Percentiles rank a stretch among this genome's conserved stretches.
phyloP scores from a whole-genome alignment of 345 rosid species.

The Melaleuca alternifolia region DNA sequence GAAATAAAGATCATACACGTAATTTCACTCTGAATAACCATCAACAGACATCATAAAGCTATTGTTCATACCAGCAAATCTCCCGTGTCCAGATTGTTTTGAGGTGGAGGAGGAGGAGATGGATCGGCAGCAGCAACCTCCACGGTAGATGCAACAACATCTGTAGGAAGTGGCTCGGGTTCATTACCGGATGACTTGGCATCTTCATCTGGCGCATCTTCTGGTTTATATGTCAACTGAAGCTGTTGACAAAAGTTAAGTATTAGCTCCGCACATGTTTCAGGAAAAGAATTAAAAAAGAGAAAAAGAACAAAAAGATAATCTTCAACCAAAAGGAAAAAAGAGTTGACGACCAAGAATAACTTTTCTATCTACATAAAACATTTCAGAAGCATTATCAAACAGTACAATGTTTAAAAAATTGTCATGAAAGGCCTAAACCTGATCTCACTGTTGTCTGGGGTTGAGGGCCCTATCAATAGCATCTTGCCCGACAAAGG shows the following conservation, averaged over 20 bases:
- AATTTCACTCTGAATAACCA: not conserved
- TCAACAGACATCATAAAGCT: not conserved
- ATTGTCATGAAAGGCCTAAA: not conserved
- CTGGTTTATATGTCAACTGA: constrained; percentile 69
- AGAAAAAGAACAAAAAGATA: not conserved
- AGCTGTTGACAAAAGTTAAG: constrained; percentile 30
- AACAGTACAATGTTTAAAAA: not conserved
- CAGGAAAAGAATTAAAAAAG: not conserved
- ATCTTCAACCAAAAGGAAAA: not conserved
- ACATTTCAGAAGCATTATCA: not conserved
- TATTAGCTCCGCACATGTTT: constrained; percentile 7
- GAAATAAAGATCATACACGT: not conserved
- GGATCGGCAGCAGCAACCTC: constrained; percentile 27
- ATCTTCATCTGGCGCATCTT: constrained; percentile 60
- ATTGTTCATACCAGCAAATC: constrained; percentile 59
- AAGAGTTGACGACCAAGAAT: not conserved
- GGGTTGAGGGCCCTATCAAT: not conserved
- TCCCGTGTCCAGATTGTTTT: constrained; percentile 48
- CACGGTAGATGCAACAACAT: constrained; percentile 22
- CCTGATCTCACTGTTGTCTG: not conserved
- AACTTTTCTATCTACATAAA: not conserved
- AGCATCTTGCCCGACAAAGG: not conserved
- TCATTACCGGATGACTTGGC: constrained; percentile 36
- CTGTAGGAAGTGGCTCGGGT: constrained; percentile 48
- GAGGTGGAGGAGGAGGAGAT: constrained; percentile 39